Base-by-base conservation (phyloP, 495 filamentous ascomycete species). In the Letharia columbiana region DNA sequence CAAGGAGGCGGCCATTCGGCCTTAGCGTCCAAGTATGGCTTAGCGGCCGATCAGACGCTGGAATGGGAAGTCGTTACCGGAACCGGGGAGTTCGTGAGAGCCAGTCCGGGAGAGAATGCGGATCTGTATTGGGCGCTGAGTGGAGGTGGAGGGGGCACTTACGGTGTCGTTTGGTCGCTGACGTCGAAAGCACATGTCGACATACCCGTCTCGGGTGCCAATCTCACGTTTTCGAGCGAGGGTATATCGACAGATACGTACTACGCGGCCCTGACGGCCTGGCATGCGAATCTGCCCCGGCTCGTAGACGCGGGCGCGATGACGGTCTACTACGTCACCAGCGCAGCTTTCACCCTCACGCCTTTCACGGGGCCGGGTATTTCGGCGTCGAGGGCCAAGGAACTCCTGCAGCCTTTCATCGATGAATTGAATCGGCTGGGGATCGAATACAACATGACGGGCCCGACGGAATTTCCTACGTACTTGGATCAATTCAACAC, bases 111-210 rank as follows among this genome's bases (percentile, higher is more conserved):
- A 63, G 75, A 83, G 67, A 80, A 88, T 66, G 59, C 74, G 1
- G 87, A 89, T 71, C 70, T 90, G 10, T 89, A 86, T 72, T 89
- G 85, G 86, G 87, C 87, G 12, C 77, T 89, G 49, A 77, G 82
- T 44, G 87, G 86, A 2, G 87, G 87, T 20, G 87, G 86, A 20
- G 85, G 80, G 33, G 84, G 84, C 23, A 87, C 85, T 12, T 89
- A 85, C 56, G 86, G 83, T 5, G 78, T 88, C 42, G 77, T 88
- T n/a, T 81, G 77, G 59, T 83, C 80, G 2, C 75, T 83, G 61
- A 89, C 85, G 0, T 69, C 73, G 12, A 78, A 77, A 65, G 72
- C 75, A 1, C 71, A 81, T 60, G 41, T 54, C 35, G 61, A 68
- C 13, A 8, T 3, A 2, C 50, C 42, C 18, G 47, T 60, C n/a